Percentiles rank a stretch among this genome's conserved stretches.
Conservation (phyloP, 129 eudicot species). For the Smallanthus sonchifolius region DNA sequence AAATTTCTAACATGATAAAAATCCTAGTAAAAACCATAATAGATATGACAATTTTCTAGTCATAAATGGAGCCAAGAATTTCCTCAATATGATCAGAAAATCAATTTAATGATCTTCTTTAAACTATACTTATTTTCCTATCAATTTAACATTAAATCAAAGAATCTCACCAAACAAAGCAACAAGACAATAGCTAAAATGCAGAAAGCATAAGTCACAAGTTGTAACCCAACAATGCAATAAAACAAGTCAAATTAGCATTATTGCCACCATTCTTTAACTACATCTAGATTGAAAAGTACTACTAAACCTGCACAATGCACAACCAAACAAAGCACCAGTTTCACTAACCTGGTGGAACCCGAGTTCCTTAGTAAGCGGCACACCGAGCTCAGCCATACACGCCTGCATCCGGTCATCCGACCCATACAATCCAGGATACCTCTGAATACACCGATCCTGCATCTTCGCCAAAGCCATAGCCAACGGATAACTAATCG, state of each 20-base stretch:
- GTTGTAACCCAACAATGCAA: background rate
- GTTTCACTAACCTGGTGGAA: conserved; percentile 75
- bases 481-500: conserved; percentile 86
- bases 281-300: background rate
- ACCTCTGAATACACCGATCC: conserved; percentile 83
- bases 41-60: background rate
- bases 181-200: background rate
- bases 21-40: conserved; percentile 6
- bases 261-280: background rate
- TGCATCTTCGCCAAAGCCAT: conserved; percentile 81
- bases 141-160: background rate
- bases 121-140: background rate
- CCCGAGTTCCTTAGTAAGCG: conserved; percentile 90
- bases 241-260: background rate
- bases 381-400: conserved; percentile 99
- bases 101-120: background rate
- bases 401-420: conserved; percentile 99
- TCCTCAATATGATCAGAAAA: background rate
- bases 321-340: conserved; percentile 9
- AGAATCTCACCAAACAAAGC: background rate
- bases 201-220: background rate
- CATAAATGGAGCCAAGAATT: background rate
- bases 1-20: background rate
- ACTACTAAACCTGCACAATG: conserved; percentile 10
- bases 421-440: conserved; percentile 81